These are phyloP conservation scores for Jamesozyma lodderae DNA, from an alignment of 805 yeast species.

Conservation along the genomic window DNA sequence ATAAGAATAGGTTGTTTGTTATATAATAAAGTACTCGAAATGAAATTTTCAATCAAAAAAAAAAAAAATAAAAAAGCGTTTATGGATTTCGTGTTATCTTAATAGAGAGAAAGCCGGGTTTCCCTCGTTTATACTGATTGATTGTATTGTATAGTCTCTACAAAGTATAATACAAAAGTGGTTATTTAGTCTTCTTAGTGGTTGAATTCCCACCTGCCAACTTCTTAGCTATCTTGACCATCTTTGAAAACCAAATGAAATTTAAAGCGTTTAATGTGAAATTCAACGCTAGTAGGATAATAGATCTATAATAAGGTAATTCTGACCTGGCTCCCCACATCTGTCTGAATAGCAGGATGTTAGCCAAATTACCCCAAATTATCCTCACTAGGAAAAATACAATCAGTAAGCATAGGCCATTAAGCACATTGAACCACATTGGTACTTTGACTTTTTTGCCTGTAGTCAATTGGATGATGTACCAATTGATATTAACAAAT, in stretches of 20 bases:
- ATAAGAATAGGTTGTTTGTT: too few species aligned
- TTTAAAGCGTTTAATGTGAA: constrained; percentile 58
- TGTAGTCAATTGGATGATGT: constrained; percentile 64
- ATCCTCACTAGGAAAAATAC: constrained; percentile 74
- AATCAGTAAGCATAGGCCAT: constrained; percentile 61
- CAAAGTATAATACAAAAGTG: too few species aligned
- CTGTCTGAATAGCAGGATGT: constrained; percentile 40
- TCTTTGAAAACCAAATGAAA: constrained; percentile 78
- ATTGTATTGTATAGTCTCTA: too few species aligned
- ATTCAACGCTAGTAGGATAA: constrained; percentile 46
- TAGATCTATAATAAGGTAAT: constrained; percentile 41
- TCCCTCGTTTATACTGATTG: too few species aligned
- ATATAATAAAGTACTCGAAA: too few species aligned
- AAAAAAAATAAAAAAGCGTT: too few species aligned
- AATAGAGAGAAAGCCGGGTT: too few species aligned
- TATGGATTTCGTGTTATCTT: too few species aligned
- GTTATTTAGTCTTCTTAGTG: too few species aligned
- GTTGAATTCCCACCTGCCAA: constrained; percentile 28
- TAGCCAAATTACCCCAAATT: constrained; percentile 79
- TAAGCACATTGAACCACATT: constrained; percentile 43
- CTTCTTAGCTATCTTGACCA: constrained; percentile 66
- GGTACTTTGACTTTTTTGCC: constrained; percentile 40
- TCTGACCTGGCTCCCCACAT: constrained; percentile 37
- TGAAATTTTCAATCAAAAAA: too few species aligned
- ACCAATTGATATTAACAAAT: constrained; percentile 92